phyloP scores from a whole-genome alignment of 495 filamentous ascomycete genomes.

The Tuber magnatum region DNA sequence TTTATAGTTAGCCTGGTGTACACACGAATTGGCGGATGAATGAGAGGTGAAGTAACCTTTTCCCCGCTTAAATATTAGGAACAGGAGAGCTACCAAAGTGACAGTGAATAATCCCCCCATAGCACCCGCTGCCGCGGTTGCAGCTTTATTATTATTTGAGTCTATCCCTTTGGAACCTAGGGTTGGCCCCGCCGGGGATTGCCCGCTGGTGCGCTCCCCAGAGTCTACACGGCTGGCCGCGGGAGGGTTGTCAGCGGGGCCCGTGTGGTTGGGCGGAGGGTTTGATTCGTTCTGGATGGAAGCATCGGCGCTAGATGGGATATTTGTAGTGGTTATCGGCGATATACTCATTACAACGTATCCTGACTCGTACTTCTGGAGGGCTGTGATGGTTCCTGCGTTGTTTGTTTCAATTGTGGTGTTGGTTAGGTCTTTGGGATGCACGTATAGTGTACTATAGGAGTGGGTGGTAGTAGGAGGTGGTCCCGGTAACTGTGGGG shows the following conservation, averaged over 20 bases:
- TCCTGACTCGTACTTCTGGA: not conserved
- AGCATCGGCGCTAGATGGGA: no score
- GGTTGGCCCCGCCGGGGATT: not conserved
- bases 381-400: not conserved
- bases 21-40: not conserved
- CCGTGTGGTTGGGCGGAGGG: no score
- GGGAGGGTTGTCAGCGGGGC: no score
- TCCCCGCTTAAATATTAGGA: conserved; percentile 3
- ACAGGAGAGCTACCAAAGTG: conserved; percentile 1
- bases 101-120: conserved; percentile 1
- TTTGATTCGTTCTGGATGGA: not conserved
- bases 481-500: no score
- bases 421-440: not conserved
- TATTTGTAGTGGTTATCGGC: not conserved
- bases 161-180: not conserved
- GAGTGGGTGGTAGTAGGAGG: not conserved
- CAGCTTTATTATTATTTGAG: not conserved
- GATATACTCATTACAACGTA: not conserved
- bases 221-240: no score
- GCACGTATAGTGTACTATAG: not conserved
- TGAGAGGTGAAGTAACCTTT: not conserved
- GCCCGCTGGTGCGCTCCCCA: no score
- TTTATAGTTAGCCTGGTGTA: not conserved
- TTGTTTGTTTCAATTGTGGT: not conserved
- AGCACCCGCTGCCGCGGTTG: not conserved